These are phyloP conservation scores for Murraya paniculata DNA, from an alignment of 345 rosid species.

Conservation along the genomic window DNA sequence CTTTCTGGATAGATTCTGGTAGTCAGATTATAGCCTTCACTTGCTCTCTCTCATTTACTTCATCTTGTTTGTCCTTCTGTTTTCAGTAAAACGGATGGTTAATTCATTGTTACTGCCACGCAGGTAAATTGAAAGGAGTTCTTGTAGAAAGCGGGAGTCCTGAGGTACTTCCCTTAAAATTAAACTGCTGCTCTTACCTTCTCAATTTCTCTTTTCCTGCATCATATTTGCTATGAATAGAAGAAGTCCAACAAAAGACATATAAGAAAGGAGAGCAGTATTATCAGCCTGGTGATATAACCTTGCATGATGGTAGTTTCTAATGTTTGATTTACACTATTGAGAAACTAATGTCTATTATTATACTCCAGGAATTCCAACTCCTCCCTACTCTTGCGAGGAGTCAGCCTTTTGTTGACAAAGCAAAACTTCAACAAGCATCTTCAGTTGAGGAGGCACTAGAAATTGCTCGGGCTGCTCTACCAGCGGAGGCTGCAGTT, in stretches of 20 bases:
- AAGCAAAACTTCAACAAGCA: conserved; percentile 67
- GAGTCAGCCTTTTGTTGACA: conserved; percentile 73
- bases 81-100: not conserved
- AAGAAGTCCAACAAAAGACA: not conserved
- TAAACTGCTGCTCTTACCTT: not conserved
- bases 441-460: conserved; percentile 91
- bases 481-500: conserved; percentile 26
- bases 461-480: conserved; percentile 54
- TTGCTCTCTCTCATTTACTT: conserved; percentile 1
- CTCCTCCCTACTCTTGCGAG: conserved; percentile 83
- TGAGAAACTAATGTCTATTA: not conserved
- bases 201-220: not conserved
- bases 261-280: not conserved
- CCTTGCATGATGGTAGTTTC: not conserved
- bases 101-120: not conserved
- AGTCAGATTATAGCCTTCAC: conserved; percentile 11
- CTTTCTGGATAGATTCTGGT: conserved; percentile 96
- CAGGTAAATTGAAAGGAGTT: conserved; percentile 93
- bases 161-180: conserved; percentile 52
- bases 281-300: not conserved
- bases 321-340: not conserved
- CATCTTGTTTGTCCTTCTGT: not conserved
- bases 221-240: too few species aligned
- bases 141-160: conserved; percentile 92
- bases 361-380: conserved; percentile 60